Evolutionary conservation across 768 basidiomycete genomes (phyloP), one percentile per base, ranked within the genome.

Genomic region (Calvatia gigantea): DNA sequence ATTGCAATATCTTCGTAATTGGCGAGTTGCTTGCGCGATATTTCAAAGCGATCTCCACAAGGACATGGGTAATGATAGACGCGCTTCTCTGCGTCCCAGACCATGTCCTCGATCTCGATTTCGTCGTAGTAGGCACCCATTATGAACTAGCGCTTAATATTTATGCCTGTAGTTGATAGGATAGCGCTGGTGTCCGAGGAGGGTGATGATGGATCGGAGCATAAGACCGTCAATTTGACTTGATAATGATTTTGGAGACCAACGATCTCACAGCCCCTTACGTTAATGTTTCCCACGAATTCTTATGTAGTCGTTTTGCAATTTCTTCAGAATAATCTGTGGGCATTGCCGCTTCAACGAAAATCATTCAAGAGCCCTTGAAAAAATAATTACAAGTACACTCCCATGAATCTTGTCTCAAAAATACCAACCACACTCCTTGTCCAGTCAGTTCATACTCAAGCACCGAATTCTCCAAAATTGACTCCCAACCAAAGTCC

Each of bases 51-150:
- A 73, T 99, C 96, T 7, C 96, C 96, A 65, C 96, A 98, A 1
- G 96, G 95, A 66, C 94, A 99, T 0, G 95, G 96, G 69, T 95
- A 97, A 76, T 98, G 95, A 65, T 86, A 98, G 4, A 98, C 89
- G 38, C 79, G 67, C 66, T 87, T 90, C 53, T 79, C 83, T 21
- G 79, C 77, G 68, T 96, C 94, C 91, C 92, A 97, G 14, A 74
- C 81, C 87, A 97, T 95, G 65, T 97, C 95, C 67, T 98, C 96
- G 51, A 98, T 97, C 68, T 98, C 94, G 25, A 98, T 85, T 71
- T 97, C 95, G 76, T 98, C 94, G 77, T 98, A 95, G 70, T 90
- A 93, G 19, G 87, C 86, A 14, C 85, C 88, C 90, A 92, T 91
- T 15, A n/a, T 21, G 29, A 31, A 32, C 32, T 6, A 39, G 11